Evolutionary conservation across 2,329 filamentous ascomycete genomes (phyloP).

Genomic region (Parafenestella ontariensis): DNA sequence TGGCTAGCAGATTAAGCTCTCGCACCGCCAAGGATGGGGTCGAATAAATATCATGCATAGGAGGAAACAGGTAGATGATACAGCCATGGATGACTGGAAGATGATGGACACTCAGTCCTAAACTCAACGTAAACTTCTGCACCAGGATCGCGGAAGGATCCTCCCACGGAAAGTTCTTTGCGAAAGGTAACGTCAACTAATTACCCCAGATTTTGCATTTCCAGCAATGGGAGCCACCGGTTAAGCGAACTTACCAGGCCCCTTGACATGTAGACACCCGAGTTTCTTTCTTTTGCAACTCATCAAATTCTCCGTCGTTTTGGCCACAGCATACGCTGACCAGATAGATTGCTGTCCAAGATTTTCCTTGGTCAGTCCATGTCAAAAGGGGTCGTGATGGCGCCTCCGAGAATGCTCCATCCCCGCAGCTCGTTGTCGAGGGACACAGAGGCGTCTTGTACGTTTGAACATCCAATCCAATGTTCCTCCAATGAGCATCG

Average conservation of each 20-base stretch:
- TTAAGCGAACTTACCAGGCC: neutral
- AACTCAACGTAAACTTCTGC: neutral
- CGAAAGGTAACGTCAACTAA: neutral
- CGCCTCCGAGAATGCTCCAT: no score
- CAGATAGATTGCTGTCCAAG: neutral
- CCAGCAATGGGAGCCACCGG: neutral
- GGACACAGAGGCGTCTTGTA: neutral
- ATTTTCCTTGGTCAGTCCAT: neutral
- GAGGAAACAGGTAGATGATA: no score
- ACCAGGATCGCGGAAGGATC: neutral
- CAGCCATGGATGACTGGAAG: no score
- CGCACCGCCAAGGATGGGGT: neutral
- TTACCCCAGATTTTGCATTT: neutral
- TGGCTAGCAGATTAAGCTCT: no score
- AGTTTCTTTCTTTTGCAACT: neutral
- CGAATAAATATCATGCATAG: neutral
- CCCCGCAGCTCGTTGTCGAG: neutral
- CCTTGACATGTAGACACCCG: neutral
- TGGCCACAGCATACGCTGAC: neutral
- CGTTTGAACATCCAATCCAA: neutral
- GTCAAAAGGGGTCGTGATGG: no score
- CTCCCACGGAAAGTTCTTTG: neutral
- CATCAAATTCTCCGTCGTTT: neutral
- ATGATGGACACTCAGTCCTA: neutral
- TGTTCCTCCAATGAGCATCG: conserved; percentile 1